These are phyloP conservation scores for Fusarium hainanense DNA, from an alignment of 2,329 filamentous ascomycete species.

Conservation along the genomic window DNA sequence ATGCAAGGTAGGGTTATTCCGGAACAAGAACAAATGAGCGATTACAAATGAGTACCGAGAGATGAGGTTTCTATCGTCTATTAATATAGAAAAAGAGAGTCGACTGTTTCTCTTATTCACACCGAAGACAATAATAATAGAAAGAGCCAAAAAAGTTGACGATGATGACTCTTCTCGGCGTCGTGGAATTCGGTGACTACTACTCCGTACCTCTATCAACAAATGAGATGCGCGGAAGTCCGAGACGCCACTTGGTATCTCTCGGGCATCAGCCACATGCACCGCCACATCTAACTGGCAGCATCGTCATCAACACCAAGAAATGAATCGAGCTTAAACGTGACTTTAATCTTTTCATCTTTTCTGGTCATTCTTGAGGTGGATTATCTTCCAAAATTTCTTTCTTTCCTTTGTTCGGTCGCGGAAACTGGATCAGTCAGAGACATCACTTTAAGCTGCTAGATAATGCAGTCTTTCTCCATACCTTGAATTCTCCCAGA, in stretches of 20 bases:
- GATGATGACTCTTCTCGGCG: slow-evolving; percentile 38
- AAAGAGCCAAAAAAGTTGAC: not conserved
- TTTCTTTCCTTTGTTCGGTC: not conserved
- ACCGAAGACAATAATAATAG: not conserved
- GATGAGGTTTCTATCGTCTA: not conserved
- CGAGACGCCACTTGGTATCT: slow-evolving; percentile 19
- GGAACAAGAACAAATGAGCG: not conserved
- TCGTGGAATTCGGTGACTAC: slow-evolving; percentile 24
- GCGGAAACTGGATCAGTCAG: not conserved
- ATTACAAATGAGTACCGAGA: not conserved
- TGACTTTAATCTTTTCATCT: slow-evolving; percentile 2
- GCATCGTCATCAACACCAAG: slow-evolving; percentile 23
- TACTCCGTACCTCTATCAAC: not conserved
- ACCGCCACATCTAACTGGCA: slow-evolving; percentile 15
- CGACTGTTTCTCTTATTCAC: not conserved
- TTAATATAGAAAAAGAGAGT: not conserved
- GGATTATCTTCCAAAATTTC: not conserved
- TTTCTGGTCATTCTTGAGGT: not conserved
- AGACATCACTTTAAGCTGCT: not conserved
- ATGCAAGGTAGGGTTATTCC: slow-evolving; percentile 13
- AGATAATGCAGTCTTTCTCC: slow-evolving; percentile 18
- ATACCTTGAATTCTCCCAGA: slow-evolving; percentile 2
- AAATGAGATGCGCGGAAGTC: slow-evolving; percentile 22
- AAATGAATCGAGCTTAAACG: slow-evolving; percentile 10
- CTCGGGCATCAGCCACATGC: not conserved